Base-by-base conservation (phyloP, 2,329 filamentous ascomycete genomes). In the Acrocalymma vagum region DNA sequence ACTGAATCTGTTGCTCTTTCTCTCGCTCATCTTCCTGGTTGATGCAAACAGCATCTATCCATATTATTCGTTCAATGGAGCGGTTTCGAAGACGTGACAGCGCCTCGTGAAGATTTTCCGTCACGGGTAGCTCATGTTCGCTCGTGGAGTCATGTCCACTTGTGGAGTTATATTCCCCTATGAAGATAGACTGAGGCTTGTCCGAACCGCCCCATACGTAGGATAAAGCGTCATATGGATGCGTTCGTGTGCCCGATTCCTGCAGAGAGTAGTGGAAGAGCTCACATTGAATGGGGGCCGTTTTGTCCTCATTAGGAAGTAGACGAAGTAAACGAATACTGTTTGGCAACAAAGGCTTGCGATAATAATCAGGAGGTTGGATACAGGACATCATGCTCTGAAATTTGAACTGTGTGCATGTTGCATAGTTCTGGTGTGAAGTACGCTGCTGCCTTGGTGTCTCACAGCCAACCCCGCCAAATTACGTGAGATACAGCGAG, bases 291-390 rank as follows among this genome's bases (percentile, higher is more conserved):
- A 51, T 40, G 20, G 22, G 20, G 5, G 40, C 48, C 10, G 6
- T 24, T 21, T 42, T 10, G 18, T 48, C 31, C 41, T 38, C 20
- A 35, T 38, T 16, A 15, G 45, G 48, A 29, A 45, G 11, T 38
- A 48, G 27, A 21, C 34, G 33, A 30, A 51, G 48, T 29, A 51
- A 26, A 29, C 48, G 48, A 45, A 51, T 51, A 32, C 31, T 46
- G 25, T 29, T 39, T 26, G 25, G 37, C 32, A 30, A 17, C 16
- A 23, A 23, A 41, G 30, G 9, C 13, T 33, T 14, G 30, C 30
- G 30, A 33, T 33, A 33, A 33, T 11, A 33, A 22, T 22, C 16
- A 33, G 17, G 30, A 33, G 16, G 23, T 33, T 11, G 16, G 20
- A n/a, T 33, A 22, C 17, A 23, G 15, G 30, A 33, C 30, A 33